A percentile compares a stretch with the other conserved stretches of the same genome.
Conservation (phyloP, 1,284 basidiomycete genomes). For the Microbotryum lychnidis-dioicae region DNA sequence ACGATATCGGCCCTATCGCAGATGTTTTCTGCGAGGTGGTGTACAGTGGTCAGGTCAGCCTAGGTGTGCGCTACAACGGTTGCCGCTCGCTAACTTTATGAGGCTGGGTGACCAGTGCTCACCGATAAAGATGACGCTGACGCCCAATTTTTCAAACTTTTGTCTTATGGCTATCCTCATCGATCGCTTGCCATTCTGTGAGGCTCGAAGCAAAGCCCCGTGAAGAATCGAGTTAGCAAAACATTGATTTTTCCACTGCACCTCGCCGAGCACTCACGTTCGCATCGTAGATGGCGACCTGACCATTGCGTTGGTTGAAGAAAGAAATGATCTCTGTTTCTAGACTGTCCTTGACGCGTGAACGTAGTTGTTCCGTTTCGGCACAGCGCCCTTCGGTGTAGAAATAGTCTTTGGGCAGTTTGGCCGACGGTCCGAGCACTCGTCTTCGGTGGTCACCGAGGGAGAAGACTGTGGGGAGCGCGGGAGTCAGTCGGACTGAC, state of each 20-base stretch:
- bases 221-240: no score
- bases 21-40: slow-evolving; percentile 38
- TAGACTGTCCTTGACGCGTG: slow-evolving; percentile 66
- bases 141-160: slow-evolving; percentile 70
- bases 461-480: slow-evolving; percentile 57
- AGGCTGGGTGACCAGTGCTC: no score
- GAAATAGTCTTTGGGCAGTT: slow-evolving; percentile 76
- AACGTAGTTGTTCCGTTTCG: slow-evolving; percentile 68
- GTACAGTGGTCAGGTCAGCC: neutral
- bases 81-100: no score
- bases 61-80: no score
- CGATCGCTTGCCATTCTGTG: slow-evolving; percentile 60
- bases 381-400: slow-evolving; percentile 53
- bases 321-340: slow-evolving; percentile 83
- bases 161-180: slow-evolving; percentile 64
- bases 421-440: slow-evolving; percentile 76
- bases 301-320: slow-evolving; percentile 66
- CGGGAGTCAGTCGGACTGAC: no score
- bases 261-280: slow-evolving; percentile 46
- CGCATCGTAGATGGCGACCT: slow-evolving; percentile 99
- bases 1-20: slow-evolving; percentile 70
- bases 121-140: slow-evolving; percentile 73
- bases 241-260: no score
- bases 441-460: slow-evolving; percentile 90
- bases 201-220: no score